Percentiles rank a stretch among this genome's conserved stretches.
Evolutionary conservation across 306 rosid species (phyloP).

Genomic region (Argentina anserina): DNA sequence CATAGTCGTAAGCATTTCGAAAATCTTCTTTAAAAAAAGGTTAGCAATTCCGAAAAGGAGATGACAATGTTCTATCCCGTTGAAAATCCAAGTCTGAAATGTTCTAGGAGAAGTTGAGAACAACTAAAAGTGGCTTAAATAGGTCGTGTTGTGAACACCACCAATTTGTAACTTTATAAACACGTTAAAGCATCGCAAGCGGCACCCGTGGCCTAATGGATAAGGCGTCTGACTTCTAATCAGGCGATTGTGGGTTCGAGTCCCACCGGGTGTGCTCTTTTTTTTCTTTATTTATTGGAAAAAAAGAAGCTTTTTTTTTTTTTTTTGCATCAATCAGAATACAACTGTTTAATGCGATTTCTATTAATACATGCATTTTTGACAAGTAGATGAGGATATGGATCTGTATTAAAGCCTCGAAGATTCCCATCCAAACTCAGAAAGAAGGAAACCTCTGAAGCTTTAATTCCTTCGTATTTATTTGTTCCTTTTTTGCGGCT

Average conservation of each 20-base stretch:
- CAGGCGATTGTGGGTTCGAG: conserved; percentile 44
- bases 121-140: no score
- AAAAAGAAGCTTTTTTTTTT: background rate
- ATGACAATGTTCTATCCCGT: no score
- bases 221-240: conserved; percentile 44
- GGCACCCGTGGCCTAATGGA: conserved; percentile 34
- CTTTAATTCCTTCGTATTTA: background rate
- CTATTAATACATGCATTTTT: background rate
- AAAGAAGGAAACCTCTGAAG: background rate
- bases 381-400: background rate
- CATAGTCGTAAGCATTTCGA: background rate
- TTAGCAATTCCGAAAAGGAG: background rate
- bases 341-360: background rate
- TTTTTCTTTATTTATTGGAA: no score
- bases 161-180: no score
- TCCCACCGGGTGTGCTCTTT: conserved; percentile 38
- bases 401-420: no score
- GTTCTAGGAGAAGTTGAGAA: background rate
- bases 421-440: background rate
- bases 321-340: background rate
- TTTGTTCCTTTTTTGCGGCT: conserved; percentile 5
- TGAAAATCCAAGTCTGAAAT: background rate
- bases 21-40: no score
- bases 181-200: fast-evolving
- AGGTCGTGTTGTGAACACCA: no score